Conservation (phyloP, 495 filamentous ascomycete species). For the Platismatia glauca region DNA sequence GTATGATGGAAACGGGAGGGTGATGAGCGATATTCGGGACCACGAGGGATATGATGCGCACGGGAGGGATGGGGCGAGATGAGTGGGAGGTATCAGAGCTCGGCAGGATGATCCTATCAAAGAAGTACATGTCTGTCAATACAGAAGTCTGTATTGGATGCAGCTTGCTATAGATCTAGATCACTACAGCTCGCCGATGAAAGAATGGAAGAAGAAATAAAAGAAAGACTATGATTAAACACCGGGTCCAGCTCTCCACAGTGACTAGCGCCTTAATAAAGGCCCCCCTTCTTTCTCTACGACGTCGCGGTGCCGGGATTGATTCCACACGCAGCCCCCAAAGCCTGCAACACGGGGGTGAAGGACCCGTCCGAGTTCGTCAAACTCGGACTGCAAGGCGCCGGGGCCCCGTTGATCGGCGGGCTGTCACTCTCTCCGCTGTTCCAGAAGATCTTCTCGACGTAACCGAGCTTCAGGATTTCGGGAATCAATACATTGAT, state of each 20-base stretch:
- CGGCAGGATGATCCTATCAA: neutral
- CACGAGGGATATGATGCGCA: neutral
- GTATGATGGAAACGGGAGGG: neutral
- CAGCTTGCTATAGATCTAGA: neutral
- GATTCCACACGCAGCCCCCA: constrained; percentile 7
- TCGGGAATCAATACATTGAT: constrained; percentile 15
- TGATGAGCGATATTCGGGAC: neutral
- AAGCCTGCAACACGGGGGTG: constrained; percentile 18
- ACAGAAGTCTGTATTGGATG: neutral
- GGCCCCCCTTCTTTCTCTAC: neutral
- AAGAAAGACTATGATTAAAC: neutral
- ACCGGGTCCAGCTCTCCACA: neutral
- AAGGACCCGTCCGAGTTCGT: constrained; percentile 18
- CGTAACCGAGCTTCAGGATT: constrained; percentile 17
- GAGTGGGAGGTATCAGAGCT: constrained; percentile 1
- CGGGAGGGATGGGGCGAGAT: neutral
- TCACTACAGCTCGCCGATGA: neutral
- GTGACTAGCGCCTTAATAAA: neutral
- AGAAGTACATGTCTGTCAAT: neutral
- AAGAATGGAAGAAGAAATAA: too few relatives aligned
- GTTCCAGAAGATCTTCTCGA: constrained; percentile 27
- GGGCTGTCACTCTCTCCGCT: constrained; percentile 12
- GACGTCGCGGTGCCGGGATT: neutral
- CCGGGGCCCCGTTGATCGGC: constrained; percentile 1
- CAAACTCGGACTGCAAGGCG: constrained; percentile 23